Evolutionary conservation across 2,329 filamentous ascomycete genomes (phyloP), one percentile per base, ranked within the genome.

Genomic region (Elsinoe ampelina): DNA sequence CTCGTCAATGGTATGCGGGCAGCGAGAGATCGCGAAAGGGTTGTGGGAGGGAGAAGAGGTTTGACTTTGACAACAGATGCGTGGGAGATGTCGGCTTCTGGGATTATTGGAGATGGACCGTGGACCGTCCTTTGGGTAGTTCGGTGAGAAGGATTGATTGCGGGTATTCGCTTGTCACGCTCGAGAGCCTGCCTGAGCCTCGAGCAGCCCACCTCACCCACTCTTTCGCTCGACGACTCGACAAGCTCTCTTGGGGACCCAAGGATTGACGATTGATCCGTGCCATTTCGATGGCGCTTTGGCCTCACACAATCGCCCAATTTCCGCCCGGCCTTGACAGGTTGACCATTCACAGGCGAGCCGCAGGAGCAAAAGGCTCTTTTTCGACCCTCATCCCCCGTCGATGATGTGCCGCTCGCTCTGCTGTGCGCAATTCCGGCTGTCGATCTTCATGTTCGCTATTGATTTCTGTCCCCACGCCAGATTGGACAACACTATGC

Each of bases 61-160:
- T 22, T 22, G 41, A 45, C 20, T 19, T 39, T 39, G 26, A 19
- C 12, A 22, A 50, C 10, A 50, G 30, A 52, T 22, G 48, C 48
- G 35, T 38, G 32, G 26, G 48, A 19, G 32, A 52, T 45, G 32
- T 52, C 35, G 48, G 48, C 48, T 38, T 38, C 48, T 52, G 48
- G 48, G 32, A 39, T 22, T 17, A 39, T 22, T 17, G 15, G 19
- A 13, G 32, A 50, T 50, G 45, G 32, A 50, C 32, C 13, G 38
- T 41, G 38, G 38, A 41, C 38, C 13, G 38, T n/a, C 13, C 7
- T 30, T 8, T 41, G 38, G 15, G 41, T 15, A 19, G 41, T 39
- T 52, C 34, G 48, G 48, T 52, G 48, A 52, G 48, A 52, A 52
- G 48, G 48, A 52, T 52, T 52, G 30, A 52, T 52, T 52, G 48